Evolutionary conservation across 2,329 filamentous ascomycete genomes (phyloP), one percentile per base, ranked within the genome.

Genomic region (Whalleya microplaca): DNA sequence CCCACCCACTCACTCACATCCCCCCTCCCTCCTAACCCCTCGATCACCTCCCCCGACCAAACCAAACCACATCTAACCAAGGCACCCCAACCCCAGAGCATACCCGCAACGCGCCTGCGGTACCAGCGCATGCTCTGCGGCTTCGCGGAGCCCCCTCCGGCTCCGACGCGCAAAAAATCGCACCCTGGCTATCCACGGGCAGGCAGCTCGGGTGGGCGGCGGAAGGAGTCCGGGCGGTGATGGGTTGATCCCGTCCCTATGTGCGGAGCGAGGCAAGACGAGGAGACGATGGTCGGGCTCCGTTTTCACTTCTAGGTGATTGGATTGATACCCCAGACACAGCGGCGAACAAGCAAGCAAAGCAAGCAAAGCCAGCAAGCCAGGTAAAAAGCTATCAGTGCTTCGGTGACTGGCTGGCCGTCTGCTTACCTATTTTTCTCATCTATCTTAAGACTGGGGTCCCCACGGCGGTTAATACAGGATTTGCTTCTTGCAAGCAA

Each of bases 41-140:
- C 45, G 19, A 14, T 3, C n/a, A 37, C 42, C 20, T n/a, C n/a
- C 42, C n/a, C 45, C n/a, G 20, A 29, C 27, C 27, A 29, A 12
- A 5, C 27, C 27, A 5, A 29, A 5, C 27, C 18, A 41, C 19
- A 43, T 3, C 18, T n/a, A 48, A 41, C 45, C 18, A 40, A 3
- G 9, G 12, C 37, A n/a, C 12, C 9, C n/a, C 10, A 43, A 41
- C 37, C 42, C 23, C 58, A 86, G 84, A 85, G 78, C 66, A 76
- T 86, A 21, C 76, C 84, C 0, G 77, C 78, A 18, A 84, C 83
- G 14, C 77, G 84, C 7, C 74, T 81, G n/a, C 77, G 80, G 58
- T 86, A 84, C 67, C 83, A 76, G 49, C 78, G 77, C 58, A 78
- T 84, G 66, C 74, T 86, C 43, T 84, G 82, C 67, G 83, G 83